These are phyloP conservation scores for Fusarium hostae DNA, from an alignment of 2,329 filamentous ascomycete genomes.

Conservation along the genomic window DNA sequence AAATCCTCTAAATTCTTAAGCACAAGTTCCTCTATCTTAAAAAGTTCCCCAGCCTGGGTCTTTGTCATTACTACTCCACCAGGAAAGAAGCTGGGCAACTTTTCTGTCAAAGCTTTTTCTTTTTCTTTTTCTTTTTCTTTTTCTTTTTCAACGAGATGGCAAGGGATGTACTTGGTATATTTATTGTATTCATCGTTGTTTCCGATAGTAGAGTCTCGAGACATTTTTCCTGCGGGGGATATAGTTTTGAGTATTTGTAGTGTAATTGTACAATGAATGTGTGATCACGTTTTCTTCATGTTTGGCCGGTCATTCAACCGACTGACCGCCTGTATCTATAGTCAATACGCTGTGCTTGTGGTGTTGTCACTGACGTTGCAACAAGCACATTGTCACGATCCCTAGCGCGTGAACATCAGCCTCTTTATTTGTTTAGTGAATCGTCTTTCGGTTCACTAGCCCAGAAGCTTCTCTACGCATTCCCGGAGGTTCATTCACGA, in stretches of 20 bases:
- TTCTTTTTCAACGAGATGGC: neutral
- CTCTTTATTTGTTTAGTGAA: neutral
- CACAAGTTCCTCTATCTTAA: neutral
- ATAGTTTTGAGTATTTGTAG: rapidly evolving
- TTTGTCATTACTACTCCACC: neutral
- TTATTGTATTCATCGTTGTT: neutral
- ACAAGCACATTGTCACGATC: neutral
- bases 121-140: neutral
- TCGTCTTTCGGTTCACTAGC: too few relatives aligned
- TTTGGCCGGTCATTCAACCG: rapidly evolving
- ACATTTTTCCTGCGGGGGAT: neutral
- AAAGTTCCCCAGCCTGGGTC: neutral
- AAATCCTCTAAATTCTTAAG: neutral
- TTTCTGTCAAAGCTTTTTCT: too few relatives aligned
- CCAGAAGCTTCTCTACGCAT: too few relatives aligned
- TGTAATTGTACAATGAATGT: neutral
- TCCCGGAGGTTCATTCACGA: rapidly evolving
- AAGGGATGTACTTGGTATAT: neutral
- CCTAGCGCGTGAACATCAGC: too few relatives aligned
- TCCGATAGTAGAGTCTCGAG: neutral
- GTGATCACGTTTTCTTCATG: neutral
- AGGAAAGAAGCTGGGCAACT: neutral
- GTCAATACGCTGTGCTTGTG: rapidly evolving
- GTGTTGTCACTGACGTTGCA: neutral
- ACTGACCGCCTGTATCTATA: neutral